phyloP scores from a whole-genome alignment of 192 early-diverging fungal species.

The Martensiomyces pterosporus region DNA sequence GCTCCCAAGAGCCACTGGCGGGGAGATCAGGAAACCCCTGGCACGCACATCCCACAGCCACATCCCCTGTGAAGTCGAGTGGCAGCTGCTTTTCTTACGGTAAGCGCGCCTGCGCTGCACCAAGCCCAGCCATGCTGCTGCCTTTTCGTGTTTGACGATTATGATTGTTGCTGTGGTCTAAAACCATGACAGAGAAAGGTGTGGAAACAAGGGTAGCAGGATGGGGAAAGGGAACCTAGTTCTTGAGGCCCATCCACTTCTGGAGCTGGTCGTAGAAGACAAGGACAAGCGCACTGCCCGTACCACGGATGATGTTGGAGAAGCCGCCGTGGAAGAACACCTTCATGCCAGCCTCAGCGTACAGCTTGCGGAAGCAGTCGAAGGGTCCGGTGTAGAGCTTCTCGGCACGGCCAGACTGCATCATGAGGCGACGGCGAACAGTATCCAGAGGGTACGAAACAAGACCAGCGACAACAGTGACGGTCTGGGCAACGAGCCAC shows the following conservation, averaged over 20 bases:
- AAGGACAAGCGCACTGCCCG: slow-evolving; percentile 87
- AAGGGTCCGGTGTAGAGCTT: slow-evolving; percentile 74
- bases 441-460: slow-evolving; percentile 92
- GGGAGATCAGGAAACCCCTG: no score
- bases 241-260: slow-evolving; percentile 34
- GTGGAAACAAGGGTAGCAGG: not conserved
- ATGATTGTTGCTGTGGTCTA: not conserved
- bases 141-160: no score
- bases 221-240: not conserved
- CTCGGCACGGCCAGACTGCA: slow-evolving; percentile 78
- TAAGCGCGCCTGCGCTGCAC: no score
- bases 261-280: slow-evolving; percentile 66
- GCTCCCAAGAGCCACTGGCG: no score
- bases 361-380: slow-evolving; percentile 75
- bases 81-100: no score
- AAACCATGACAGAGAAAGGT: not conserved
- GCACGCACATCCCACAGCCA: no score
- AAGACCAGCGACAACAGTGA: slow-evolving; percentile 74
- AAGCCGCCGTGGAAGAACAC: slow-evolving; percentile 94
- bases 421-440: slow-evolving; percentile 91
- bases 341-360: slow-evolving; percentile 52
- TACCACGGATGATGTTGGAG: slow-evolving; percentile 91
- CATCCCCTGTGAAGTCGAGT: no score
- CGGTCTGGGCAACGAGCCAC: slow-evolving; percentile 59
- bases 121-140: no score